A percentile compares a stretch with the other conserved stretches of the same genome.
Conservation (phyloP, 768 basidiomycete genomes). For the Pleurotus eryngii region DNA sequence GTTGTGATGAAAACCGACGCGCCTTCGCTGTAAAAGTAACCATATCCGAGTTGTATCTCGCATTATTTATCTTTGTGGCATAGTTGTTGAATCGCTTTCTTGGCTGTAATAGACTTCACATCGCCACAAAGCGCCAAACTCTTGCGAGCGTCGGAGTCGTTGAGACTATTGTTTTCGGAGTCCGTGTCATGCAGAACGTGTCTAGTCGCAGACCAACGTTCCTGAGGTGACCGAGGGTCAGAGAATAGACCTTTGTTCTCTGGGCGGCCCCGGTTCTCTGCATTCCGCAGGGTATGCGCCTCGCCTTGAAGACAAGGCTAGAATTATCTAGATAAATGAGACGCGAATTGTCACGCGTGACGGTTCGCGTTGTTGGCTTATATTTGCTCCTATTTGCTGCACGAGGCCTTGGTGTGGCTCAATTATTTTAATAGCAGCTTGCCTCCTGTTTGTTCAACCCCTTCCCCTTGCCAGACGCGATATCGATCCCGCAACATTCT, state of each 20-base stretch:
- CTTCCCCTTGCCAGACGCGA: not conserved
- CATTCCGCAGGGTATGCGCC: not conserved
- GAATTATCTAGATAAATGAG: slow-evolving; percentile 5
- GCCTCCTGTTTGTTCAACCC: not conserved
- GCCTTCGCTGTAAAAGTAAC: slow-evolving; percentile 1
- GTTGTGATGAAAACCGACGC: slow-evolving; percentile 57
- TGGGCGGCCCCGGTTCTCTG: no score
- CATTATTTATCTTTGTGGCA: slow-evolving; percentile 1
- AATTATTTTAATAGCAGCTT: not conserved
- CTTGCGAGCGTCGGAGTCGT: no score
- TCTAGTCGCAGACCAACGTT: no score
- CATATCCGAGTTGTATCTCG: not conserved
- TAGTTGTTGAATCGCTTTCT: not conserved
- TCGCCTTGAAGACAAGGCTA: not conserved
- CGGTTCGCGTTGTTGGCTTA: not conserved
- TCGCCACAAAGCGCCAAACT: not conserved
- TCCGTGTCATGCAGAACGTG: no score
- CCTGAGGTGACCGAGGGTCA: no score
- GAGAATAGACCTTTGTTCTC: no score
- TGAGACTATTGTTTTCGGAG: no score
- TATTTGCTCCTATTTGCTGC: slow-evolving; percentile 4
- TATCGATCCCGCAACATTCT: not conserved
- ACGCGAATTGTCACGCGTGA: slow-evolving; percentile 6
- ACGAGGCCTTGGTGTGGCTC: slow-evolving; percentile 2
- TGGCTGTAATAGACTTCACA: not conserved